Conservation (phyloP, 2,329 filamentous ascomycete species). For the Claviceps cyperi region DNA sequence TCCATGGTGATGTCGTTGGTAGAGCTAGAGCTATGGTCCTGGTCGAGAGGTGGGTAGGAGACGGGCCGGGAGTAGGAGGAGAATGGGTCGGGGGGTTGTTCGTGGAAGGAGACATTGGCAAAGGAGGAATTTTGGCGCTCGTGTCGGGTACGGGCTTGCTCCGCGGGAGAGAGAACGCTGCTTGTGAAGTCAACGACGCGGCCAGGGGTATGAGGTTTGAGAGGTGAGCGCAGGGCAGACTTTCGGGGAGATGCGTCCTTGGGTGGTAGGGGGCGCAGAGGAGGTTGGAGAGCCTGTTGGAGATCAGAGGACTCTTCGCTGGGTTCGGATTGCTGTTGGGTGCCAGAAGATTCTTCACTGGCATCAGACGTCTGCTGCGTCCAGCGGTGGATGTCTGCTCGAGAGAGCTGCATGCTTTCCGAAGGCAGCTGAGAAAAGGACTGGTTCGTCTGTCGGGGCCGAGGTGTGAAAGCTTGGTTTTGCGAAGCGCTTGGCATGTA, state of each 20-base stretch:
- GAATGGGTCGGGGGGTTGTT: not conserved
- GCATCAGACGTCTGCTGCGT: constrained; percentile 24
- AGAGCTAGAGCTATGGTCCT: constrained; percentile 12
- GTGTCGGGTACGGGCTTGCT: constrained; percentile 23
- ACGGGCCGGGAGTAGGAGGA: not conserved
- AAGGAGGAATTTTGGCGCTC: constrained; percentile 15
- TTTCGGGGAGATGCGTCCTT: constrained; percentile 40
- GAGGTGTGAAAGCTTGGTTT: constrained; percentile 35
- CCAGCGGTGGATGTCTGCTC: constrained; percentile 27
- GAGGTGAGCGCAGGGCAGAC: constrained; percentile 40
- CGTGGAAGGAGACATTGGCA: constrained; percentile 5
- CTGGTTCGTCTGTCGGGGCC: constrained; percentile 18
- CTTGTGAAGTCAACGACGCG: constrained; percentile 44
- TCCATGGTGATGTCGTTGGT: constrained; percentile 14
- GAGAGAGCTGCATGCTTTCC: constrained; percentile 24
- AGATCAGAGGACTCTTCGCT: constrained; percentile 23
- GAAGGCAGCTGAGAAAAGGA: constrained; percentile 25
- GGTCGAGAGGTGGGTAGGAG: constrained; percentile 1
- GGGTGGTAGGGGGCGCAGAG: constrained; percentile 34
- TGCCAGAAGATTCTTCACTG: constrained; percentile 23
- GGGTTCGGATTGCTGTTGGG: constrained; percentile 12
- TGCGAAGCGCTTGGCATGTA: constrained; percentile 25
- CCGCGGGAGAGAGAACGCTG: constrained; percentile 31
- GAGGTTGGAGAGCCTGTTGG: constrained; percentile 12
- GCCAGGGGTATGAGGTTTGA: constrained; percentile 43